A percentile compares a stretch with the other conserved stretches of the same genome.
phyloP scores from a whole-genome alignment of 192 early-diverging fungal species.

The Gigaspora rosea region DNA sequence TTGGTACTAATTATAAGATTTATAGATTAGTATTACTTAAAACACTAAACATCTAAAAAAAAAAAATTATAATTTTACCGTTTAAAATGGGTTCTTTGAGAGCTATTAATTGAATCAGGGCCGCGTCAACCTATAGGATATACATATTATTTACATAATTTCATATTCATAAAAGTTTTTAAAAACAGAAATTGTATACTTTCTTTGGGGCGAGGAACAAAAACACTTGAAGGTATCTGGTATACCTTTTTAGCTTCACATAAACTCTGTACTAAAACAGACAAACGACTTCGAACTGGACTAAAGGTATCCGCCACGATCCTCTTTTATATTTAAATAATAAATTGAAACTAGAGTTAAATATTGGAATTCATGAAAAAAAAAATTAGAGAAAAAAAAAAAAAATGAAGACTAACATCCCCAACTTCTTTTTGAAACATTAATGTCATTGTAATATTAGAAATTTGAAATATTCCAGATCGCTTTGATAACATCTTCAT shows the following conservation, averaged over 20 bases:
- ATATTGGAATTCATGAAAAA: background rate
- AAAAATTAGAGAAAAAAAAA: background rate
- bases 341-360: background rate
- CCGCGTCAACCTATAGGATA: conserved; percentile 59
- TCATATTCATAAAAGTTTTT: background rate
- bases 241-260: conserved; percentile 68
- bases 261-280: conserved; percentile 71
- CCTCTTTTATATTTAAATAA: conserved; percentile 38
- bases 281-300: conserved; percentile 61
- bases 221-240: conserved; percentile 58
- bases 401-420: conserved; percentile 38
- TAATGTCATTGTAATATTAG: conserved; percentile 65
- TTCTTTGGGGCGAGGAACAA: conserved; percentile 75
- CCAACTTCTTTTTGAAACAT: conserved; percentile 88
- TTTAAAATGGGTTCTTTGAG: conserved; percentile 38
- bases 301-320: conserved; percentile 58
- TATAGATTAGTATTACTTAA: background rate
- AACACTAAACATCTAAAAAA: background rate
- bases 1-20: conserved; percentile 4
- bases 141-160: background rate
- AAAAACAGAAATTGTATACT: background rate
- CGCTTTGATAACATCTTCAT: conserved; percentile 55
- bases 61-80: conserved; percentile 33
- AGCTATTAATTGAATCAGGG: conserved; percentile 68
- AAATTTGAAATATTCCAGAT: conserved; percentile 62